phyloP scores from a whole-genome alignment of 2,329 filamentous ascomycete genomes.

The Venturia nashicola region DNA sequence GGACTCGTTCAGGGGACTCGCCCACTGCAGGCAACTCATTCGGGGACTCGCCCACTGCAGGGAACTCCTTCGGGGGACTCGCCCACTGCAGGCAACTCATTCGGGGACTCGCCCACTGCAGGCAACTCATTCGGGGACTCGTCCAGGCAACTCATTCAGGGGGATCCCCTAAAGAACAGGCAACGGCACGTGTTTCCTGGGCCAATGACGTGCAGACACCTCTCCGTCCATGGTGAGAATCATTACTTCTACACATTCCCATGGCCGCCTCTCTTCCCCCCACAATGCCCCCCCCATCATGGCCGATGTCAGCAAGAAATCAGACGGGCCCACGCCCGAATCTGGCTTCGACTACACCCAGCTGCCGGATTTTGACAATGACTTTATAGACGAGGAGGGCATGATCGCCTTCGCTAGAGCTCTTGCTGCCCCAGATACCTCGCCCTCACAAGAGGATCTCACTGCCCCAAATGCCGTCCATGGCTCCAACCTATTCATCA shows the following conservation, averaged over 20 bases:
- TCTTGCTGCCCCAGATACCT: constrained; percentile 66
- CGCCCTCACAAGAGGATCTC: constrained; percentile 49
- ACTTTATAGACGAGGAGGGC: constrained; percentile 64
- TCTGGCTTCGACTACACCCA: constrained; percentile 32
- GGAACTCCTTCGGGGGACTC: too few species aligned
- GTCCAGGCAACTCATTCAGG: too few species aligned
- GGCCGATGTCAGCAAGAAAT: constrained; percentile 2
- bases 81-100: too few species aligned
- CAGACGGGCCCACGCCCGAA: not conserved
- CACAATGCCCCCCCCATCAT: not conserved
- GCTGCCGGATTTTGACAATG: constrained; percentile 67
- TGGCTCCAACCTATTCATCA: constrained; percentile 50
- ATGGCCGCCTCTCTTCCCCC: not conserved
- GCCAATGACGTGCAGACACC: too few species aligned
- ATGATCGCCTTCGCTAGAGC: constrained; percentile 69
- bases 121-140: too few species aligned
- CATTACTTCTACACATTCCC: not conserved
- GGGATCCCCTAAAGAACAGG: too few species aligned
- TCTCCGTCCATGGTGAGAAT: too few species aligned
- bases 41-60: too few species aligned
- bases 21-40: too few species aligned
- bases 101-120: too few species aligned
- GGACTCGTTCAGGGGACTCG: too few species aligned
- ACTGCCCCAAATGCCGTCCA: constrained; percentile 28
- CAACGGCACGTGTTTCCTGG: not conserved